Percentiles rank a stretch among this genome's conserved stretches.
phyloP scores from a whole-genome alignment of 2,329 filamentous ascomycete genomes.

The Xylariaceae sp. region DNA sequence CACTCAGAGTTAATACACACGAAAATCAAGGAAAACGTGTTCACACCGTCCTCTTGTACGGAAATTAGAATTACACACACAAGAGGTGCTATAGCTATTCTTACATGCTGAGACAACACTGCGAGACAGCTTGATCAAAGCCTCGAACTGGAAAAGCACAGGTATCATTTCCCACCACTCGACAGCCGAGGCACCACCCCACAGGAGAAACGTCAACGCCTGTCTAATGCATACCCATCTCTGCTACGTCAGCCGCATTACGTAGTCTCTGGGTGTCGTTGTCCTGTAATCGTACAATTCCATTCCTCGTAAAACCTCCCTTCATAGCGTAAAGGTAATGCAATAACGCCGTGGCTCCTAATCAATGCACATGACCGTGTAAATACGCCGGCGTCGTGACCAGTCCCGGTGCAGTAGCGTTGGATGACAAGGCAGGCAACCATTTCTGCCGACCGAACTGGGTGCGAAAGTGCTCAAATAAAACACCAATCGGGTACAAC shows the following conservation, averaged over 20 bases:
- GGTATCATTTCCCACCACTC: conserved; percentile 8
- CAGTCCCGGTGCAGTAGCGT: not conserved
- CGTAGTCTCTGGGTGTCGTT: not conserved
- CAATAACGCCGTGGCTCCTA: conserved; percentile 10
- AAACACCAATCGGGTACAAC: not conserved
- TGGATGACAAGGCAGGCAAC: not conserved
- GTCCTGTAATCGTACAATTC: conserved; percentile 13
- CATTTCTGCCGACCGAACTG: not conserved
- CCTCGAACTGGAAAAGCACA: not conserved
- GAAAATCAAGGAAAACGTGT: too few species aligned
- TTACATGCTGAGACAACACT: too few species aligned
- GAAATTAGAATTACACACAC: too few species aligned
- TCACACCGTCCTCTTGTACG: too few species aligned
- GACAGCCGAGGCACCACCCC: not conserved
- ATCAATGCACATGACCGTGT: conserved; percentile 6
- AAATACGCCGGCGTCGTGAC: conserved; percentile 1
- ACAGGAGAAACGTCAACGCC: conserved; percentile 19
- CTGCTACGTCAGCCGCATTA: conserved; percentile 1
- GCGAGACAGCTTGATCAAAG: too few species aligned
- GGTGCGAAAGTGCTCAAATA: not conserved
- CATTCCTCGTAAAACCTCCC: conserved; percentile 2
- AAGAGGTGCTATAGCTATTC: too few species aligned
- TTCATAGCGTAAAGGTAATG: not conserved
- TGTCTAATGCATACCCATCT: conserved; percentile 27
- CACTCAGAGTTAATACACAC: too few species aligned